Base-by-base conservation (phyloP, 306 rosid species). In the Medicago ruthenica region DNA sequence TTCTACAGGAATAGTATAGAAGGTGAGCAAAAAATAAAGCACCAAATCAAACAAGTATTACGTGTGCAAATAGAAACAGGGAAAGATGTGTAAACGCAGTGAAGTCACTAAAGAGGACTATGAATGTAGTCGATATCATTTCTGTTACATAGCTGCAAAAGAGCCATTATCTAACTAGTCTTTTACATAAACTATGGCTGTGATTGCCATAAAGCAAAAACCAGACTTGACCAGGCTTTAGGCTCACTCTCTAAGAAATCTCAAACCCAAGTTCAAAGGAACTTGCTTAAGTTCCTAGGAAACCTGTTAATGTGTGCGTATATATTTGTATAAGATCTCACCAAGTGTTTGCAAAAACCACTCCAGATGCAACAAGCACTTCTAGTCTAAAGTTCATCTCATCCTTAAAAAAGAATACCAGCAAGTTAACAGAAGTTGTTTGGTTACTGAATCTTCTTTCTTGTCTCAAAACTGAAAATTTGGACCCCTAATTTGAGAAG, bases 1-100 rank as follows among this genome's bases (percentile, higher is more conserved):
- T 15, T 37, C 6, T 20, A 65, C 18, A 65, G 51, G n/a, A 64
- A 64, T 37, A 3, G 31, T 27, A 27, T 27, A 16, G 27, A 64
- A 37, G 70, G 48, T 62, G 36, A 15, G 47, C 45, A 62, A 62
- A 62, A 36, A 62, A 62, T 36, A n/a, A 9, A 62, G 68, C 68
- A 36, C 7, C 8, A 36, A 36, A 62, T 39, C 31, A 9, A 64
- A 39, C 39, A 9, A 39, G 40, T 50, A 64, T 39, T 9, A 39
- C 1, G 15, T 2, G 50, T 39, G 31, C 70, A 64, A 39, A 37
- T 48, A 64, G 50, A 64, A 40, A 17, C 50, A 18, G 8, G 6
- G 24, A 16, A 64, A 64, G 17, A 39, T 2, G 7, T 64, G 70
- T 34, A 9, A 63, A n/a, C 21, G 10, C 37, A 36, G 47, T 63